phyloP scores from a whole-genome alignment of 306 rosid genomes.

The Rosa multiflora region DNA sequence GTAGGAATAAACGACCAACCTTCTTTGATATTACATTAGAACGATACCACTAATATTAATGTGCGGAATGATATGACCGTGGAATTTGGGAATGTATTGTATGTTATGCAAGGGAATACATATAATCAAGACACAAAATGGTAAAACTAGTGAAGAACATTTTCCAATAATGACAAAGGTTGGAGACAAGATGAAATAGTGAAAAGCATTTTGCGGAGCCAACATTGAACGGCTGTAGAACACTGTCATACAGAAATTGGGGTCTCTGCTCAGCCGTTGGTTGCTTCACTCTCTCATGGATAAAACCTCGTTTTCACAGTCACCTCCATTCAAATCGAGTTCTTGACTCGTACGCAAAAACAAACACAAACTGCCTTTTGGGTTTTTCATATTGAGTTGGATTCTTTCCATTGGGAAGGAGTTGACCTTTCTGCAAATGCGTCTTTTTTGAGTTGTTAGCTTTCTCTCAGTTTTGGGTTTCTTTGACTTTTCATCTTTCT shows the following conservation, averaged over 20 bases:
- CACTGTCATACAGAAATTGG: constrained; percentile 12
- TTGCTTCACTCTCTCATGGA: constrained; percentile 3
- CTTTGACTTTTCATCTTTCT: not conserved
- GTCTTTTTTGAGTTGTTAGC: constrained; percentile 8
- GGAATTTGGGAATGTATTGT: too few relatives aligned
- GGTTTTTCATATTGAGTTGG: not conserved
- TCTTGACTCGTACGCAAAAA: not conserved
- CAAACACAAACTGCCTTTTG: not conserved
- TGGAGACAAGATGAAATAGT: not conserved
- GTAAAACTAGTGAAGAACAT: not conserved
- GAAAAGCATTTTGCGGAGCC: not conserved
- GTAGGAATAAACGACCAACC: too few relatives aligned
- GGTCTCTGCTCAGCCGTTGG: constrained; percentile 30
- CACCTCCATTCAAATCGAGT: constrained; percentile 9
- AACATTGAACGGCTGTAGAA: constrained; percentile 17
- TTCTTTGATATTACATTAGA: too few relatives aligned
- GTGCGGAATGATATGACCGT: not conserved
- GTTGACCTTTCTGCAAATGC: constrained; percentile 9
- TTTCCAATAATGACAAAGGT: not conserved
- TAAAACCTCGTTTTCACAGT: constrained; percentile 16
- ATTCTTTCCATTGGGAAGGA: not conserved
- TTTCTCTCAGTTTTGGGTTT: not conserved
- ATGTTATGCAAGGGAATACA: too few relatives aligned
- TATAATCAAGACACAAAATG: too few relatives aligned
- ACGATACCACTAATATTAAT: not conserved